Conservation (phyloP, 768 basidiomycete species). For the Tylopilus plumbeoviolaceoides region DNA sequence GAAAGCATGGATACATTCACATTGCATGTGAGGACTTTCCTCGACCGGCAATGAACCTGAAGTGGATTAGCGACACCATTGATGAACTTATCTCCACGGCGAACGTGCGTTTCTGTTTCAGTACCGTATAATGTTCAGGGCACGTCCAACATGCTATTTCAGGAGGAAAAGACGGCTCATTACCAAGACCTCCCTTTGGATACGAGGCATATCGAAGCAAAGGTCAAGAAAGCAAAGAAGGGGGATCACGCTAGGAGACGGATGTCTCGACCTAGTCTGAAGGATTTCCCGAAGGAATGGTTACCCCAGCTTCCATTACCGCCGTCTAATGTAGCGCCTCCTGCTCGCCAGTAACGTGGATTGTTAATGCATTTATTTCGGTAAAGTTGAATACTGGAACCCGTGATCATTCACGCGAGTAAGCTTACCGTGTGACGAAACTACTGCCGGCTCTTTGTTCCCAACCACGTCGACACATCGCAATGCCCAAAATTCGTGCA, state of each 20-base stretch:
- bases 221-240: slow-evolving; percentile 65
- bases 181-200: slow-evolving; percentile 75
- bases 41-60: slow-evolving; percentile 80
- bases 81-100: slow-evolving; percentile 76
- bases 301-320: slow-evolving; percentile 39
- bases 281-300: slow-evolving; percentile 87
- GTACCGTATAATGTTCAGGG: slow-evolving; percentile 1
- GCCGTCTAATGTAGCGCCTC: slow-evolving; percentile 1
- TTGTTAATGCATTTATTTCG: slow-evolving; percentile 5
- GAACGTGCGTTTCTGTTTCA: slow-evolving; percentile 57
- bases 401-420: not conserved
- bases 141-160: slow-evolving; percentile 12
- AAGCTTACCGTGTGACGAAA: slow-evolving; percentile 1
- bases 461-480: not conserved
- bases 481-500: slow-evolving; percentile 37
- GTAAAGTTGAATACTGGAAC: not conserved
- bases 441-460: not conserved
- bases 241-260: slow-evolving; percentile 63
- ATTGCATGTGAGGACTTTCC: slow-evolving; percentile 89
- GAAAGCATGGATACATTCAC: slow-evolving; percentile 80
- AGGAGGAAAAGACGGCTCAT: slow-evolving; percentile 37
- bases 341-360: slow-evolving; percentile 8
- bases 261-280: slow-evolving; percentile 57
- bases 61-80: slow-evolving; percentile 88
- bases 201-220: slow-evolving; percentile 71